phyloP scores from a whole-genome alignment of 2,329 filamentous ascomycete genomes.

The Chaetomium globosum region DNA sequence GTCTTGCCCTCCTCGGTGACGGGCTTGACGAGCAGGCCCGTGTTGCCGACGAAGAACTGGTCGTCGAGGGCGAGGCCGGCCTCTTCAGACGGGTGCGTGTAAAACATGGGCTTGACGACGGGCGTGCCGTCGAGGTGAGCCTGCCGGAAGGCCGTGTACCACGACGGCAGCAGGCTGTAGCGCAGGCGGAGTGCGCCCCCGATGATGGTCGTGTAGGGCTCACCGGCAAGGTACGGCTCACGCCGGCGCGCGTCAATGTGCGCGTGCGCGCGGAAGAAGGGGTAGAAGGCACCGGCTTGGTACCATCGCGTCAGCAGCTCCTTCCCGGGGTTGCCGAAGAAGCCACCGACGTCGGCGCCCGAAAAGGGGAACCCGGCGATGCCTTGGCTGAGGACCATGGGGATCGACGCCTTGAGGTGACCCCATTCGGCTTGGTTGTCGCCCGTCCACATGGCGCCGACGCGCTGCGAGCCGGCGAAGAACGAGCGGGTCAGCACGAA shows the following conservation, averaged over 20 bases:
- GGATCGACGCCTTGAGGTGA: constrained; percentile 83
- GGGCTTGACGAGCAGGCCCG: constrained; percentile 89
- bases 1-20: constrained; percentile 76
- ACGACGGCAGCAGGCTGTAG: constrained; percentile 85
- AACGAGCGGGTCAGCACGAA: constrained; percentile 94
- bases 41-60: constrained; percentile 87
- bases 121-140: constrained; percentile 81
- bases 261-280: constrained; percentile 95
- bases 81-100: constrained; percentile 84
- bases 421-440: constrained; percentile 95
- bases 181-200: constrained; percentile 84
- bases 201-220: constrained; percentile 84
- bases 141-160: constrained; percentile 97
- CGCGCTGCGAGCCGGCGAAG: constrained; percentile 85
- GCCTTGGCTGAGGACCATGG: constrained; percentile 91
- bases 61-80: constrained; percentile 86
- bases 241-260: constrained; percentile 94
- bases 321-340: constrained; percentile 95
- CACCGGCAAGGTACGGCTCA: constrained; percentile 85
- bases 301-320: constrained; percentile 95
- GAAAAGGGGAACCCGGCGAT: constrained; percentile 92
- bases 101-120: constrained; percentile 90
- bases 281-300: constrained; percentile 94
- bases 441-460: constrained; percentile 97
- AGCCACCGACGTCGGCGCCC: constrained; percentile 93